Base-by-base conservation (phyloP, 2,329 filamentous ascomycete species). In the Bipolaris gigantea region DNA sequence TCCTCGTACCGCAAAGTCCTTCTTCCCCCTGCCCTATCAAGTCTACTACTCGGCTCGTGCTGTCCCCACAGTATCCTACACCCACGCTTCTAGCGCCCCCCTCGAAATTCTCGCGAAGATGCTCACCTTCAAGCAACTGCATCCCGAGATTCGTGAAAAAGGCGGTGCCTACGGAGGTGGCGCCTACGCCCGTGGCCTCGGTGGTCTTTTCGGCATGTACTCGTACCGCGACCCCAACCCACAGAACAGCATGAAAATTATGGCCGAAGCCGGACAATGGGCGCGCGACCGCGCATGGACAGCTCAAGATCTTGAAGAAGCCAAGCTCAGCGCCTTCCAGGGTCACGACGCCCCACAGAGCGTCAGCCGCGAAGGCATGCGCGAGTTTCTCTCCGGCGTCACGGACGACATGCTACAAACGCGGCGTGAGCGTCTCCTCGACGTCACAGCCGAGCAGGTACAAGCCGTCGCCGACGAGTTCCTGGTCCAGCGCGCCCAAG, bases 171-270 rank as follows among this genome's bases (percentile, higher is more conserved):
- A 99, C 64, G 94, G 94, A 40, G 94, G 91, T 19, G 92, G 92
- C 13, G 93, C 94, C 1, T 93, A 91, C 72, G 88, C 89, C 40
- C 86, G 87, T 21, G 85, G 89, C 0, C 78, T 96, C 7, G 88
- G 90, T 62, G 93, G 92, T 21, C 75, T 96, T 1, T 97, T 99
- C 65, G 91, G 91, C 15, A 95, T 97, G 78, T 97, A 96, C 77
- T 93, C 90, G 40, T 99, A 99, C 81, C 89, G 94, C 47, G 94
- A 99, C 72, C 94, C 94, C 2, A 97, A 97, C 71, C 93, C 94
- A 0, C 81, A 88, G 58, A 97, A 96, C 75, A 93, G 91, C 0
- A 79, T 97, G 61, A 85, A 83, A 51, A 89, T 97, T 56, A 96
- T 97, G 86, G 80, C 83, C 30, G 87, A 88, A 52, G 89, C 91